Evolutionary conservation across 306 rosid genomes (phyloP).

Genomic region (Vachellia collinsii): DNA sequence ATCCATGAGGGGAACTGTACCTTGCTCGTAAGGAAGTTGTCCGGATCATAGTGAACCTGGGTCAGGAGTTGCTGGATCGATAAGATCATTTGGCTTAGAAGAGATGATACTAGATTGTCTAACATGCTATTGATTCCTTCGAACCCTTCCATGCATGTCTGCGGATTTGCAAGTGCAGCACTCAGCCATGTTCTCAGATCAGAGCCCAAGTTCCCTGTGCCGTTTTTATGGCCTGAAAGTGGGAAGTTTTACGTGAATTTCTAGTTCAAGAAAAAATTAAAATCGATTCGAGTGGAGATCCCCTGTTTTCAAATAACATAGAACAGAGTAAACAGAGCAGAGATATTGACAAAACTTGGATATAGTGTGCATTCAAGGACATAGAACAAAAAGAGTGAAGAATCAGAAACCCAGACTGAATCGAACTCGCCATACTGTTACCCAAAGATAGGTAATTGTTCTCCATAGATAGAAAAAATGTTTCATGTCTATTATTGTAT

Average conservation of each 20-base stretch:
- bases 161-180: slow-evolving; percentile 66
- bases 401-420: background rate
- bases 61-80: slow-evolving; percentile 52
- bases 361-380: too few relatives aligned
- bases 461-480: background rate
- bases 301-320: background rate
- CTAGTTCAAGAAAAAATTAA: background rate
- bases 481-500: background rate
- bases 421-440: background rate
- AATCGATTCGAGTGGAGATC: background rate
- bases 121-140: slow-evolving; percentile 72
- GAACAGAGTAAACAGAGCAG: slow-evolving; percentile 25
- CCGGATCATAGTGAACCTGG: slow-evolving; percentile 46
- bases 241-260: background rate
- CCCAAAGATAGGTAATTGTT: background rate
- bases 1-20: slow-evolving; percentile 66
- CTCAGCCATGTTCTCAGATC: slow-evolving; percentile 93
- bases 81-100: slow-evolving; percentile 55
- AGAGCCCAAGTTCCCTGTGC: slow-evolving; percentile 71
- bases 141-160: slow-evolving; percentile 82
- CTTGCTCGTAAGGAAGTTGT: background rate
- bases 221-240: slow-evolving; percentile 57
- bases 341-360: background rate
- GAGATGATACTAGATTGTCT: slow-evolving; percentile 44
- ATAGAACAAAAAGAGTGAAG: background rate